Base-by-base conservation (phyloP, 2,329 filamentous ascomycete genomes). In the Pseudogymnoascus sp. region DNA sequence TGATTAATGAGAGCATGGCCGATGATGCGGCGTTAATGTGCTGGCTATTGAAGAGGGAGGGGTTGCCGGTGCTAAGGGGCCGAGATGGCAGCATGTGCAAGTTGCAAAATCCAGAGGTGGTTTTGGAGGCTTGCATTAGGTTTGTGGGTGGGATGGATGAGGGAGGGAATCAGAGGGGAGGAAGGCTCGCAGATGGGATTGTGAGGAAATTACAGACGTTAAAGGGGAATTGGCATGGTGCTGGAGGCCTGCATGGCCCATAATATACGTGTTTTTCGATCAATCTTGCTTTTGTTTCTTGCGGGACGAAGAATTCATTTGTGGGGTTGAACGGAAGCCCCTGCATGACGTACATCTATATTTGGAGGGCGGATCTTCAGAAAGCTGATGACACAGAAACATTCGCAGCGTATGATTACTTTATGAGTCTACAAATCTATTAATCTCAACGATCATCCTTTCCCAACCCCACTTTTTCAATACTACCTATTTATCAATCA, bases 151-250 rank as follows among this genome's bases (percentile, higher is more conserved):
- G 82, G 34, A 73, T 78, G 12, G 23, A 53, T 16, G 56, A 37
- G 16, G 31, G 31, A 36, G 31, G 16, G 16, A 60, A 21, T 25
- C 9, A 21, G 9, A 37, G 6, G 9, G 56, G 56, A 38, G 80
- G 79, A 53, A 76, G 80, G 21, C 80, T 84, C 67, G 79, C 79
- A 5, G 82, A 84, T 66, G 82, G 82, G 7, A 81, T 84, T 64
- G 76, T 78, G 42, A 76, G 77, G 63, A 84, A 84, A 72, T 74
- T 84, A 23, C 78, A 81, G 64, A 77, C 76, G 4, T 67, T 75
- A 42, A 65, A 69, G 38, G 65, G 65, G 25, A 73, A 68, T 49
- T 75, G 73, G 74, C 68, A 68, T 65, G 4, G 31, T 36, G 8
- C 56, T 36, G 31, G 56, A 11, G 31, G 16, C 31, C 21, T 60